Evolutionary conservation across 352 stramenopile genomes (phyloP).

Genomic region (Phytophthora syringae): DNA sequence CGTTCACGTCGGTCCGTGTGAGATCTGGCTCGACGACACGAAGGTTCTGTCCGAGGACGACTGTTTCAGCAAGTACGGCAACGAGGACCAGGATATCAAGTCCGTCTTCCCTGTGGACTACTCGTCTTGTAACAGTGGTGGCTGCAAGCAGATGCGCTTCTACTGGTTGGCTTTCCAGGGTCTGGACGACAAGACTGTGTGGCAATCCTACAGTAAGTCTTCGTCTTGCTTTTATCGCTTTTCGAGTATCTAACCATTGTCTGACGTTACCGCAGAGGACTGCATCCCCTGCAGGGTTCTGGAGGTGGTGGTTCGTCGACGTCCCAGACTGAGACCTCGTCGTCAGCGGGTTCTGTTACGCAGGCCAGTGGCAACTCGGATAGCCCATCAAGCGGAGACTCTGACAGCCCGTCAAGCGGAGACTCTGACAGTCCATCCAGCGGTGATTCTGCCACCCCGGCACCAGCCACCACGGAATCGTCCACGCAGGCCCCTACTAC

Average conservation of each 20-base stretch:
- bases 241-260: constrained; percentile 2
- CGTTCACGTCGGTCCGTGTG: too few relatives aligned
- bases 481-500: too few relatives aligned
- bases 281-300: constrained; percentile 39
- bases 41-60: constrained; percentile 42
- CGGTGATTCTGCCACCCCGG: constrained; percentile 13
- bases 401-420: constrained; percentile 13
- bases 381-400: constrained; percentile 9
- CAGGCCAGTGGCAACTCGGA: constrained; percentile 19
- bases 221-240: too few relatives aligned
- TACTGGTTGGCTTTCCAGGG: constrained; percentile 54
- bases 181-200: constrained; percentile 43
- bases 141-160: constrained; percentile 49
- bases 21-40: constrained; percentile 51
- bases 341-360: constrained; percentile 17
- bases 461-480: constrained; percentile 1
- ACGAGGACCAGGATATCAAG: constrained; percentile 47
- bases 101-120: constrained; percentile 51
- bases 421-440: constrained; percentile 13
- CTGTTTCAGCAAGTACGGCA: constrained; percentile 41
- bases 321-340: constrained; percentile 12
- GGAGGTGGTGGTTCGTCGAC: constrained; percentile 26
- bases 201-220: constrained; percentile 57
- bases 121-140: constrained; percentile 33
- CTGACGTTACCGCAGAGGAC: constrained; percentile 29